Percentiles rank a stretch among this genome's conserved stretches.
These are phyloP conservation scores for Linderniella brevidens DNA, from an alignment of 257 asterid species.

Conservation along the genomic window DNA sequence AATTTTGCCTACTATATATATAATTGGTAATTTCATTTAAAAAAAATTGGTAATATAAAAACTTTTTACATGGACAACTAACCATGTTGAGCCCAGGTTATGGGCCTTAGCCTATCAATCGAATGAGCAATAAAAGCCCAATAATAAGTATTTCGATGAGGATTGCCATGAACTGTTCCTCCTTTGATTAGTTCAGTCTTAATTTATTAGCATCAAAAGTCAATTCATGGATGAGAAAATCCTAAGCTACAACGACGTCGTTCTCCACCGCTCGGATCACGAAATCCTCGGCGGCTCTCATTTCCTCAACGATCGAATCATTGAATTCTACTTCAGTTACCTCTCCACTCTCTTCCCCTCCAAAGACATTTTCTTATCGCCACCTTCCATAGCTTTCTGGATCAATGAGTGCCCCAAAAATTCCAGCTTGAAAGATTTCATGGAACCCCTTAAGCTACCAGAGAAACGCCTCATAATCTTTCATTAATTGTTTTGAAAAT, in stretches of 20 bases:
- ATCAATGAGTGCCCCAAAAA: constrained; percentile 59
- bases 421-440: constrained; percentile 33
- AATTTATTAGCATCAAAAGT: too few species aligned
- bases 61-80: too few species aligned
- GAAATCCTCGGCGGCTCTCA: constrained; percentile 49
- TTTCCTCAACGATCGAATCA: constrained; percentile 68
- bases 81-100: too few species aligned
- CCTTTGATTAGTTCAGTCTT: too few species aligned
- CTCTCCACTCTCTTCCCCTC: constrained; percentile 31
- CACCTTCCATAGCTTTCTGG: constrained; percentile 78
- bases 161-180: too few species aligned
- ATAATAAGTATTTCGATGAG: too few species aligned
- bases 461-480: constrained; percentile 15
- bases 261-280: constrained; percentile 58
- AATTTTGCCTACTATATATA: too few species aligned
- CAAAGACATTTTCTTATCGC: constrained; percentile 43
- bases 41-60: too few species aligned
- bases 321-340: constrained; percentile 72
- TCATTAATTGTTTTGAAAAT: too few species aligned
- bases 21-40: too few species aligned
- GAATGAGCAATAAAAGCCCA: too few species aligned
- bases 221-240: constrained; percentile 42
- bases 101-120: too few species aligned
- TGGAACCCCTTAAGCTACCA: constrained; percentile 51
- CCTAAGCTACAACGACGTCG: constrained; percentile 68